A percentile compares a stretch with the other conserved stretches of the same genome.
These are phyloP conservation scores for Calvatia gigantea DNA, from an alignment of 768 basidiomycete species.

Conservation along the genomic window DNA sequence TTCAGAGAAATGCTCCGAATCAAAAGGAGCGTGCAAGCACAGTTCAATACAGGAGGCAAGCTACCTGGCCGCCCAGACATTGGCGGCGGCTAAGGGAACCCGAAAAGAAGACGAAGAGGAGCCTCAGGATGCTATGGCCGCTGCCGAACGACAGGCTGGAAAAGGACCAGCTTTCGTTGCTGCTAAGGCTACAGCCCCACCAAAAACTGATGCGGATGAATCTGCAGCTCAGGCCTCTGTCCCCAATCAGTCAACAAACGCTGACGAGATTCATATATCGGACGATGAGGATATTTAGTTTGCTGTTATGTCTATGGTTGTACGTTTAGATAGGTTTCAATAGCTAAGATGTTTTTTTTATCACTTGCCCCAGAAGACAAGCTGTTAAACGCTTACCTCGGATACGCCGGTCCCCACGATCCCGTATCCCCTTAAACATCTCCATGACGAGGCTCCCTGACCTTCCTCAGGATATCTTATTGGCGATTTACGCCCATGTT, in stretches of 20 bases:
- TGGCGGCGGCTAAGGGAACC: conserved; percentile 62
- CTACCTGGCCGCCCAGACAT: conserved; percentile 88
- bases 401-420: background rate
- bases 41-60: conserved; percentile 97
- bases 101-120: conserved; percentile 39
- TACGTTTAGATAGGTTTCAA: background rate
- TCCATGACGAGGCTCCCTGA: conserved; percentile 1
- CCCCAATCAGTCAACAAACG: conserved; percentile 43
- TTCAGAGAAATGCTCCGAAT: conserved; percentile 95
- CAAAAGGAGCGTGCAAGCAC: conserved; percentile 96
- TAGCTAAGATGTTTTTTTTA: background rate
- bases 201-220: conserved; percentile 34
- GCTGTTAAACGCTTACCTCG: background rate
- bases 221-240: conserved; percentile 26
- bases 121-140: conserved; percentile 81
- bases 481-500: conserved; percentile 5
- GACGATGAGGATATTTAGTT: conserved; percentile 70
- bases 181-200: conserved; percentile 53
- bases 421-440: background rate
- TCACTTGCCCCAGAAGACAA: background rate
- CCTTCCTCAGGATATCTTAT: conserved; percentile 12
- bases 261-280: conserved; percentile 85
- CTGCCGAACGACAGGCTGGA: conserved; percentile 64
- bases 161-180: conserved; percentile 77
- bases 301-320: conserved; percentile 15